These are phyloP conservation scores for Trichoderma atrobrunneum DNA, from an alignment of 2,329 filamentous ascomycete species.

Conservation along the genomic window DNA sequence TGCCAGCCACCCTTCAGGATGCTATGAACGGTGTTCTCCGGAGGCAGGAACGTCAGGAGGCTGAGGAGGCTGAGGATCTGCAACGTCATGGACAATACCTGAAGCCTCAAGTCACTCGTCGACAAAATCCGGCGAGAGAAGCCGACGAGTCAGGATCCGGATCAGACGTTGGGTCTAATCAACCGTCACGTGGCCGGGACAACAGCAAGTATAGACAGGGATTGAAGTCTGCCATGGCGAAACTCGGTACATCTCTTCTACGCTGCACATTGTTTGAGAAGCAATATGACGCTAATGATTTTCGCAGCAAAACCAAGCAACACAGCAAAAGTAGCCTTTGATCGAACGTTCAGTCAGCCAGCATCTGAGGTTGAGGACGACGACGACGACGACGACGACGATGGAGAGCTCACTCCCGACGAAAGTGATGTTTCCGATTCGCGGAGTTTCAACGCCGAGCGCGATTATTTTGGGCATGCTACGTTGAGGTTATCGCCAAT, in stretches of 20 bases:
- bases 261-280: background rate
- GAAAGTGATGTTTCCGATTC: conserved; percentile 32
- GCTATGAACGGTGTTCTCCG: conserved; percentile 9
- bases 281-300: background rate
- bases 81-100: background rate
- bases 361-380: conserved; percentile 25
- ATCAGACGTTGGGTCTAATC: background rate
- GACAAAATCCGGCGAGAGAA: background rate
- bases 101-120: background rate
- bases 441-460: conserved; percentile 38
- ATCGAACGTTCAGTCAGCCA: background rate
- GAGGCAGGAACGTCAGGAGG: conserved; percentile 14
- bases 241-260: background rate
- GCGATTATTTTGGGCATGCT: conserved; percentile 37
- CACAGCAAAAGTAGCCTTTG: background rate
- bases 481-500: conserved; percentile 34
- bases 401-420: conserved; percentile 2
- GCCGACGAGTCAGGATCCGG: background rate
- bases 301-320: background rate
- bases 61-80: background rate
- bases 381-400: background rate
- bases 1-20: background rate
- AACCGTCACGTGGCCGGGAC: background rate
- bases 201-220: background rate
- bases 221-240: background rate